phyloP scores from a whole-genome alignment of 345 rosid species.

The Lepidium aucheri region DNA sequence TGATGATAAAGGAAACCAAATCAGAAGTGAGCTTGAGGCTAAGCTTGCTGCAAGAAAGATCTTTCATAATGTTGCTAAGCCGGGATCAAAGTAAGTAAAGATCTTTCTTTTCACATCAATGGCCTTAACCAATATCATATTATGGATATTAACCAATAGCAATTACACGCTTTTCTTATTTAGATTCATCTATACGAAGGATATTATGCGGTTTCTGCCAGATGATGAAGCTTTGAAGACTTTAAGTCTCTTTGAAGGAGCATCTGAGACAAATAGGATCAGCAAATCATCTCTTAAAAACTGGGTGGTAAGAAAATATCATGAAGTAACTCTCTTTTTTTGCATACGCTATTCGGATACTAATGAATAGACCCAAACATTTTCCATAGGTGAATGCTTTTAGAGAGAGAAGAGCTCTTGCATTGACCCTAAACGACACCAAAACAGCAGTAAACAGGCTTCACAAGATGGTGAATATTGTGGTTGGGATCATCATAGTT shows the following conservation, averaged over 20 bases:
- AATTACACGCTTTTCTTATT: neutral
- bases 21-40: slow-evolving; percentile 50
- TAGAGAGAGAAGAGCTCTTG: slow-evolving; percentile 63
- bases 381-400: slow-evolving; percentile 52
- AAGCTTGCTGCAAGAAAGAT: slow-evolving; percentile 38
- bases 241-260: slow-evolving; percentile 65
- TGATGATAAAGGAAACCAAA: slow-evolving; percentile 44
- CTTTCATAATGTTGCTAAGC: slow-evolving; percentile 46
- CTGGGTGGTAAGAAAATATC: slow-evolving; percentile 61
- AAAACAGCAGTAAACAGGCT: slow-evolving; percentile 74
- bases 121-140: neutral
- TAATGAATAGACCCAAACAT: neutral
- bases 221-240: slow-evolving; percentile 65
- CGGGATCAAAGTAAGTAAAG: slow-evolving; percentile 29
- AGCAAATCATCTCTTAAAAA: slow-evolving; percentile 54
- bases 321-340: neutral
- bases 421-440: slow-evolving; percentile 63
- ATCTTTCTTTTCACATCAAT: neutral
- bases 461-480: slow-evolving; percentile 63
- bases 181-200: slow-evolving; percentile 62
- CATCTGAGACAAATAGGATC: slow-evolving; percentile 43
- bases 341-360: neutral
- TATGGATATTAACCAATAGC: neutral
- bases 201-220: slow-evolving; percentile 61
- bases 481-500: slow-evolving; percentile 42